Evolutionary conservation across 306 rosid species (phyloP), one percentile per base, ranked within the genome.

Genomic region (Prosopis cineraria): DNA sequence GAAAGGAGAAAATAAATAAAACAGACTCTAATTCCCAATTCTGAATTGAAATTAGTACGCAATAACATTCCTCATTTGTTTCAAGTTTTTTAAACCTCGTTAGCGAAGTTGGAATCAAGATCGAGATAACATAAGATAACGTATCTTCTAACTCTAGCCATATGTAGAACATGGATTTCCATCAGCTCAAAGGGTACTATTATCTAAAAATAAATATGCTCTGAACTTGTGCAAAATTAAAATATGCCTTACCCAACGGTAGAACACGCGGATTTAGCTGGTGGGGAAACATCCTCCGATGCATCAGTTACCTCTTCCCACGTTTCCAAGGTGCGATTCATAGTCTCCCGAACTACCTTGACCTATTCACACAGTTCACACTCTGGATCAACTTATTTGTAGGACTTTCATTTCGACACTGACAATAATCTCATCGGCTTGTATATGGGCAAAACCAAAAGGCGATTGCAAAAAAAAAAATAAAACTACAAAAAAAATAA

Each of bases 271-370:
- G 93, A 87, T 52, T 67, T 87, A 40, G 83, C 65, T 64, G 90
- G 78, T 83, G 71, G 20, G 72, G 84, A 59, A 72, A 67, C 77
- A 78, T 76, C 87, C 47, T 77, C 89, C 30, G 78, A 76, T 66
- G 81, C 80, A 72, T 79, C 80, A 59, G 85, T 19, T 30, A 92
- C 83, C 68, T 85, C 89, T 86, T 88, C 87, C 98, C 98, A 95
- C 72, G 75, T 68, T 79, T 89, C 95, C 88, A 92, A 85, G 29
- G 92, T 76, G 12, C 86, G 87, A 76, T 89, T 95, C 97, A 95
- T 92, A 16, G 91, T 89, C 76, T 95, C 97, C 45, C 98, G 81
- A 20, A 95, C 98, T 27, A 92, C 86, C 88, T 95, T 95, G 53
- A 95, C 93, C 98, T 94, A 87, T 68, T 48, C 78, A 62, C 72